These are phyloP conservation scores for Pleurotus djamor DNA, from an alignment of 768 basidiomycete species.

Conservation along the genomic window DNA sequence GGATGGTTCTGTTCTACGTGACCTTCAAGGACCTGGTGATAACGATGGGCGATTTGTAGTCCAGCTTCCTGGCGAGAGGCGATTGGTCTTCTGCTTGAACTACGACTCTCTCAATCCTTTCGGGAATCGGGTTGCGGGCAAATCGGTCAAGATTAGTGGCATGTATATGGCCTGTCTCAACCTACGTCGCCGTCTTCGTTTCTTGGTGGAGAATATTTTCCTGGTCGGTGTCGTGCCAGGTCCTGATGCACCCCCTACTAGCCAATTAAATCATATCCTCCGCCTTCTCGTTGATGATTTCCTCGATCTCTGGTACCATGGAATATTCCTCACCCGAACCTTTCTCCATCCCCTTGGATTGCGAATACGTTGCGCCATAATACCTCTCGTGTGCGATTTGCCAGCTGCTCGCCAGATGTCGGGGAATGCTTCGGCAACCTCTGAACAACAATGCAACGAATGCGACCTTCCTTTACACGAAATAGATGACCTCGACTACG, in stretches of 20 bases:
- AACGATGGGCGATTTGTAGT: slow-evolving; percentile 14
- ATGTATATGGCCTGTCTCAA: slow-evolving; percentile 32
- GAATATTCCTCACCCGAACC: slow-evolving; percentile 25
- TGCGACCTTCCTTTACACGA: slow-evolving; percentile 5
- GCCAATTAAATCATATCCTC: slow-evolving; percentile 34
- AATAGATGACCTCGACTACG: background rate
- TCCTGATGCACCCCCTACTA: slow-evolving; percentile 28
- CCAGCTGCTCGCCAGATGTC: slow-evolving; percentile 25
- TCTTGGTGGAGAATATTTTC: slow-evolving; percentile 35
- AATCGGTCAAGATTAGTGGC: slow-evolving; percentile 17
- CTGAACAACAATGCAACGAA: slow-evolving; percentile 18
- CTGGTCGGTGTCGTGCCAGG: slow-evolving; percentile 35
- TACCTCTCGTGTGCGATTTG: slow-evolving; percentile 32
- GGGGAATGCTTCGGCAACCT: slow-evolving; percentile 18
- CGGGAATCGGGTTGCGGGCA: slow-evolving; percentile 23
- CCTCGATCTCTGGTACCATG: slow-evolving; percentile 25
- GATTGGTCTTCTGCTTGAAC: slow-evolving; percentile 25
- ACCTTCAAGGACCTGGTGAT: slow-evolving; percentile 21
- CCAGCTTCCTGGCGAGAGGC: slow-evolving; percentile 17
- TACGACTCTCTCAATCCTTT: slow-evolving; percentile 37
- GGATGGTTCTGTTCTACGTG: slow-evolving; percentile 19
- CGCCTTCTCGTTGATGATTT: slow-evolving; percentile 35
- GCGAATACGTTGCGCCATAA: slow-evolving; percentile 20
- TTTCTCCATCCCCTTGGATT: slow-evolving; percentile 18
- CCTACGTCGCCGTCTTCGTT: slow-evolving; percentile 27